phyloP scores from a whole-genome alignment of 1,284 basidiomycete genomes.

The Ustilago xerochloae region DNA sequence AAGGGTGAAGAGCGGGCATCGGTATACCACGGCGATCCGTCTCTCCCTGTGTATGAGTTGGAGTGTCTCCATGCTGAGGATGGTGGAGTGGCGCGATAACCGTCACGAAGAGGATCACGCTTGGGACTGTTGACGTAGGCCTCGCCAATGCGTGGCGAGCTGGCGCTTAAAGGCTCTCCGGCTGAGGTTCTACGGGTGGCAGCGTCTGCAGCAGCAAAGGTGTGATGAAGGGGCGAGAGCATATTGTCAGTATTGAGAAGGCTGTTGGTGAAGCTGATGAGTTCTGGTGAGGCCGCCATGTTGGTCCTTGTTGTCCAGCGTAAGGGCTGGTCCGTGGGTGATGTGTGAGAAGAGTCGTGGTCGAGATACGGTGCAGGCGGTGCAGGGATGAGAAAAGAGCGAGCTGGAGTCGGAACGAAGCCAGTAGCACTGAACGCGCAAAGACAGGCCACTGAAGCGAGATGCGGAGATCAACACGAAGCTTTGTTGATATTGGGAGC shows the following conservation, averaged over 20 bases:
- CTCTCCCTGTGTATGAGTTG: conserved; percentile 45
- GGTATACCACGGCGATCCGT: conserved; percentile 59
- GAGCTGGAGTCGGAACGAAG: too few relatives aligned
- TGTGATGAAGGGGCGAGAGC: conserved; percentile 46
- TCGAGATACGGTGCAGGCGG: too few relatives aligned
- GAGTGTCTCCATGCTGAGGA: conserved; percentile 47
- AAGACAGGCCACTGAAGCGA: too few relatives aligned
- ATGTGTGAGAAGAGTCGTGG: background rate
- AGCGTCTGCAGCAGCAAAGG: conserved; percentile 34
- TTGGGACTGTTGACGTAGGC: conserved; percentile 55
- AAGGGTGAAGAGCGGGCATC: conserved; percentile 63
- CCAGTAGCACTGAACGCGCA: too few relatives aligned
- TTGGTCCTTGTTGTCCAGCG: conserved; percentile 9
- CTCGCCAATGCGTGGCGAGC: conserved; percentile 52
- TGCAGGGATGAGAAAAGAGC: too few relatives aligned
- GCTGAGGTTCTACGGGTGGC: conserved; percentile 38
- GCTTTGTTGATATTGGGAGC: too few relatives aligned
- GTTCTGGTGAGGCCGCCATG: conserved; percentile 49
- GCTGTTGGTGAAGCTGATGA: conserved; percentile 50
- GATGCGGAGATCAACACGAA: too few relatives aligned
- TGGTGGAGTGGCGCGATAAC: conserved; percentile 49
- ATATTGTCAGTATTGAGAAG: conserved; percentile 56
- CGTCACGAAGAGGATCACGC: conserved; percentile 53
- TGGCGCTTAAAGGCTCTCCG: conserved; percentile 45
- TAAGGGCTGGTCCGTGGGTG: background rate